Conservation (phyloP, 2,329 filamentous ascomycete genomes). For the Mariannaea sp. region DNA sequence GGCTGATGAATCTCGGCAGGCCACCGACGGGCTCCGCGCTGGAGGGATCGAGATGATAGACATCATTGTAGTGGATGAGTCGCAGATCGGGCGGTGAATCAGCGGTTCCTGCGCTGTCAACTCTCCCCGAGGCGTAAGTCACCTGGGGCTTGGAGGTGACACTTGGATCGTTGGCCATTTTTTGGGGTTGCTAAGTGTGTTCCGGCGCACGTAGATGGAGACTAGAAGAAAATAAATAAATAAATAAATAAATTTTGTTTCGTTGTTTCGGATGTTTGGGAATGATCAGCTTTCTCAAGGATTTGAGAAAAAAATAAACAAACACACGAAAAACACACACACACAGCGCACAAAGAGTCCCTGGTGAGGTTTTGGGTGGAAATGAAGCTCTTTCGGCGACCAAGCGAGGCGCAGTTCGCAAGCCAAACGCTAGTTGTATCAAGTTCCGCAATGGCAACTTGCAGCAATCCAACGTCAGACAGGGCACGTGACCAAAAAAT, state of each 20-base stretch:
- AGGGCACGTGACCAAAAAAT: slow-evolving; percentile 16
- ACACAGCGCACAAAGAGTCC: no score
- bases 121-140: slow-evolving; percentile 35
- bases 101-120: slow-evolving; percentile 21
- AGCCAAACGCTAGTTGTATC: slow-evolving; percentile 15
- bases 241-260: no score
- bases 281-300: not conserved
- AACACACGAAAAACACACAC: not conserved
- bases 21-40: slow-evolving; percentile 86
- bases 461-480: slow-evolving; percentile 21
- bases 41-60: slow-evolving; percentile 80
- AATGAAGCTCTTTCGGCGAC: slow-evolving; percentile 9
- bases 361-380: not conserved
- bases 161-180: slow-evolving; percentile 31
- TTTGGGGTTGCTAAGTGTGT: not conserved
- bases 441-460: slow-evolving; percentile 9
- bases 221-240: no score
- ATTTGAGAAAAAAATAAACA: not conserved
- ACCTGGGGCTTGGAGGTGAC: slow-evolving; percentile 38
- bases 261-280: not conserved
- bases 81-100: slow-evolving; percentile 67
- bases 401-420: slow-evolving; percentile 15
- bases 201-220: no score
- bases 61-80: slow-evolving; percentile 91
- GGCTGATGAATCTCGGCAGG: slow-evolving; percentile 76